Evolutionary conservation across 805 yeast species (phyloP).

Genomic region (Cyberlindnera suaveolens): DNA sequence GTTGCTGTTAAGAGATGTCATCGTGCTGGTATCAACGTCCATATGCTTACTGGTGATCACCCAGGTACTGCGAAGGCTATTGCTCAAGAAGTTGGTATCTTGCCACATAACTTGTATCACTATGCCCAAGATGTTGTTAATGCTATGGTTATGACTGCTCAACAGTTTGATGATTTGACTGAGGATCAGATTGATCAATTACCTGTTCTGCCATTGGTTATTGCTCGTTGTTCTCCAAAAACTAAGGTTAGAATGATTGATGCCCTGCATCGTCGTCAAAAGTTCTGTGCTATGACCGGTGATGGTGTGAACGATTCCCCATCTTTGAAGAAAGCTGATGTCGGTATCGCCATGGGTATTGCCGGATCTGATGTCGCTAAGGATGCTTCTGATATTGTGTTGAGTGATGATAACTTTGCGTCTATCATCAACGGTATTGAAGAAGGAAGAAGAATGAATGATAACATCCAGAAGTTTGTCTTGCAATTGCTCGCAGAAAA

Average conservation of each 20-base stretch:
- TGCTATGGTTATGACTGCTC: conserved; percentile 72
- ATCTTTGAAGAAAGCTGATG: conserved; percentile 67
- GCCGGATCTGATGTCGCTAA: conserved; percentile 83
- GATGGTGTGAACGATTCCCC: conserved; percentile 85
- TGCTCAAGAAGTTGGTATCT: conserved; percentile 75
- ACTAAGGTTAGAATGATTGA: conserved; percentile 79
- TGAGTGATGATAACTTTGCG: conserved; percentile 73
- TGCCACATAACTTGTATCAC: conserved; percentile 54
- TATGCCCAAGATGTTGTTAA: conserved; percentile 50
- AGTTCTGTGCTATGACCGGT: conserved; percentile 76
- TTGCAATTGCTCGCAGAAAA: conserved; percentile 68
- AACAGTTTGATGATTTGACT: conserved; percentile 56
- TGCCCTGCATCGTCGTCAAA: conserved; percentile 57
- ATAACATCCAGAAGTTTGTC: conserved; percentile 72
- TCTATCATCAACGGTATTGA: conserved; percentile 73
- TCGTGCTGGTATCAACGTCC: conserved; percentile 70
- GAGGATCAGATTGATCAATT: conserved; percentile 56
- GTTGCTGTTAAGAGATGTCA: conserved; percentile 62
- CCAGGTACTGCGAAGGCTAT: conserved; percentile 74
- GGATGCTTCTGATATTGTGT: conserved; percentile 72
- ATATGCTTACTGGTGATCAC: conserved; percentile 80
- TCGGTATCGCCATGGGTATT: conserved; percentile 81
- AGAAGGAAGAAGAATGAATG: conserved; percentile 76
- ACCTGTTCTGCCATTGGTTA: conserved; percentile 68
- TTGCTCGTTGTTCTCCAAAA: conserved; percentile 80